Evolutionary conservation across 176 grass and related monocot genomes (phyloP), one percentile per base, ranked within the genome.

Genomic region (Aegilops bicornis): DNA sequence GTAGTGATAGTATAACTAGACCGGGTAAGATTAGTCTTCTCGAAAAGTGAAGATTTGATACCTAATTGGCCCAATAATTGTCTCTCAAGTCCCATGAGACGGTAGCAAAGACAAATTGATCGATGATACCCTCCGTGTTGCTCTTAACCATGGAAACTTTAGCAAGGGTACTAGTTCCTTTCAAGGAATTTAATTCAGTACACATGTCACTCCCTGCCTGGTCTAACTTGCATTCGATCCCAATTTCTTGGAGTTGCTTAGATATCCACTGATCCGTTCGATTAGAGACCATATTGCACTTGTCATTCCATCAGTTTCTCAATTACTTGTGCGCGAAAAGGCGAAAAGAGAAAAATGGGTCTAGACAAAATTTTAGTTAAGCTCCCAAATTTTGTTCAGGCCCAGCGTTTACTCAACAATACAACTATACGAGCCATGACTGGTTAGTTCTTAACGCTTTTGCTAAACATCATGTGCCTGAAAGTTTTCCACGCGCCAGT

Each of bases 31-130:
- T 64, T 78, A 30, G 36, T 45, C 65, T 80, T 47, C 35, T 72
- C 35, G 22, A 1, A 86, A 79, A 60, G 84, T 43, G 52, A 32
- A 61, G 67, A 32, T 86, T 72, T 62, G 76, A 36, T 86, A 22
- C 65, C 56, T 22, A 59, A 8, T 17, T n/a, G 58, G 10, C 12
- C 43, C 19, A 69, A 73, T 80, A 62, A 72, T 86, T 86, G 52
- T 60, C 20, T 69, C 48, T 52, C 48, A 52, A 17, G 48, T 52
- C 39, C 47, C n/a, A 6, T 27, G 74, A 67, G 30, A 22, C 68
- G 32, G 58, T 68, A 77, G 43, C 60, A 67, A 65, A 77, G 40
- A 40, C 3, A 67, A 76, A 42, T 66, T 19, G 73, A 30, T 52
- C 11, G 73, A 37, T 67, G 60, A 85, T 8, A 62, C 20, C 73